These are phyloP conservation scores for Nicotiana tabacum DNA, from an alignment of 257 asterid species.

Conservation along the genomic window DNA sequence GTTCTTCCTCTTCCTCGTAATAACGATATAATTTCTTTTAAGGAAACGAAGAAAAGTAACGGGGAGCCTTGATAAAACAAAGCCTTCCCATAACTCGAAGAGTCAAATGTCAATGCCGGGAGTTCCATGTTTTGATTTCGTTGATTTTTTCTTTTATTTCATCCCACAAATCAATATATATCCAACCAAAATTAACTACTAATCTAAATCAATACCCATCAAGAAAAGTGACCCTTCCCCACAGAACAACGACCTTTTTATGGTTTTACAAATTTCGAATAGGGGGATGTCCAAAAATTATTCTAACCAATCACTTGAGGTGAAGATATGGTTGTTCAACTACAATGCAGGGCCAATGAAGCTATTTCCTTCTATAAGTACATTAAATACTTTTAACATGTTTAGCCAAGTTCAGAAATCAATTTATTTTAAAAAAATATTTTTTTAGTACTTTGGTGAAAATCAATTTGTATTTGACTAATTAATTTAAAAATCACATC, in stretches of 20 bases:
- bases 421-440: no score
- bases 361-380: background rate
- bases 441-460: no score
- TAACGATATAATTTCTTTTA: no score
- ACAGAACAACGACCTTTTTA: background rate
- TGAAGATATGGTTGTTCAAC: background rate
- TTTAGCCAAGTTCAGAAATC: no score
- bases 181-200: background rate
- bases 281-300: background rate
- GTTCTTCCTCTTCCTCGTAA: no score
- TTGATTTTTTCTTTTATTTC: background rate
- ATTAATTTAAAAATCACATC: no score
- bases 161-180: background rate
- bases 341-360: no score
- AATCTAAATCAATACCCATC: no score
- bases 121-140: background rate
- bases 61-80: background rate
- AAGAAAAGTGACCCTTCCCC: background rate
- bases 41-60: no score
- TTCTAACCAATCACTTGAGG: background rate
- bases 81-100: no score
- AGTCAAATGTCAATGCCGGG: background rate
- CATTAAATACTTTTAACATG: background rate
- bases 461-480: no score
- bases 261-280: background rate